Base-by-base conservation (phyloP, 2,329 filamentous ascomycete genomes). In the Penicillium capsulatum region DNA sequence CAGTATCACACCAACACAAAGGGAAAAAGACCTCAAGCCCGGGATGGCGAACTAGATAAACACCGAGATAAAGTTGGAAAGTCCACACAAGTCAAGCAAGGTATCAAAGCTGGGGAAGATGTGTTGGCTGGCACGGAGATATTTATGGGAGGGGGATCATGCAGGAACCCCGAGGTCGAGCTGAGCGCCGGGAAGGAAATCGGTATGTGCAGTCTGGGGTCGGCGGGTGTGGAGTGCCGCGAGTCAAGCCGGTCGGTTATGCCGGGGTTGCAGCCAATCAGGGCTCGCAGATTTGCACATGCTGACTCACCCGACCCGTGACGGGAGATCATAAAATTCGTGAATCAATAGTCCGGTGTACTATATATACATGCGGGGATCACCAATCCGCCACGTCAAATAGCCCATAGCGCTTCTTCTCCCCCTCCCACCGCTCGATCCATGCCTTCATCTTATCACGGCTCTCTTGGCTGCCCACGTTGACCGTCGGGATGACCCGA, bases 401-500 rank as follows among this genome's bases (percentile, higher is more conserved):
- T 36, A 82, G 50, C 1, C 80, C 80, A 53, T 76, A 77, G 64
- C 80, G 81, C 61, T 72, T 74, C 64, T 75, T 79, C 48, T 83
- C 79, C 4, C 65, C 64, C 22, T 77, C 74, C 80, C 80, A 84
- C 49, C 73, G 71, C 49, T 83, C 80, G 50, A 78, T 74, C 81
- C 80, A 83, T 2, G 57, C 66, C 61, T 81, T 82, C 80, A 84
- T 84, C 59, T 69, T 73, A 59, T 83, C 80, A 43, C 81, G 71
- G 27, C 71, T 74, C 64, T 77, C 81, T 26, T 72, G 76, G 48
- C 69, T 81, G 0, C 79, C 81, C n/a, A 84, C 76, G 61, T 98
- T 97, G 3, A 98, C 92, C 0, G 92, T 98, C 0, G 92, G 92
- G 11, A 98, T 84, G 5, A 98, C 79, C 65, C 83, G 86, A 48